Conservation (phyloP, 441 rosid species). For the Mallotus repandus region DNA sequence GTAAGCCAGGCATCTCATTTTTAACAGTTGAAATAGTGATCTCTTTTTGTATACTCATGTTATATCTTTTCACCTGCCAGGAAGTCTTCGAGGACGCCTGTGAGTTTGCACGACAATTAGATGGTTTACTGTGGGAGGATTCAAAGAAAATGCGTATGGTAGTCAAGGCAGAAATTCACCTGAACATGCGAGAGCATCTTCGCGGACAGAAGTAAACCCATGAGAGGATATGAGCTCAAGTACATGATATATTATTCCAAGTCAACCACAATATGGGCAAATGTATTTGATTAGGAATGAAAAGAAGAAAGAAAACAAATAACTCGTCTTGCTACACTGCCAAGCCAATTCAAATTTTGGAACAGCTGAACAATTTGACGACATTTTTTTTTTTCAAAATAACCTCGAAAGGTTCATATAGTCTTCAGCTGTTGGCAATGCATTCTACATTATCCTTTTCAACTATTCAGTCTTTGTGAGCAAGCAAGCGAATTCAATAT, state of each 20-base stretch:
- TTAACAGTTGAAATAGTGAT: neutral
- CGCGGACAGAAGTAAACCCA: constrained; percentile 44
- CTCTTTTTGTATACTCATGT: constrained; percentile 6
- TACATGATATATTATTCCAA: neutral
- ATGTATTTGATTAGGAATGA: neutral
- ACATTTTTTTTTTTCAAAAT: neutral
- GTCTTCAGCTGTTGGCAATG: neutral
- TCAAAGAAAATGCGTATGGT: constrained; percentile 72
- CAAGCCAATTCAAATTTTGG: neutral
- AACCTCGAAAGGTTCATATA: neutral
- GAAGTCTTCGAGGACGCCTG: constrained; percentile 78
- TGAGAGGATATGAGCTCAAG: neutral
- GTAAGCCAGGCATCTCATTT: constrained; percentile 38
- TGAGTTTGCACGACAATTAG: constrained; percentile 64
- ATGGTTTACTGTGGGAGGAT: constrained; percentile 86
- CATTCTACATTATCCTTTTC: neutral
- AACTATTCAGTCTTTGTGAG: neutral
- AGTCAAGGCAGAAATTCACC: constrained; percentile 75
- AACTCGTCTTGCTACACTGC: too few species aligned
- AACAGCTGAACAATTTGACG: neutral
- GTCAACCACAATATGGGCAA: neutral
- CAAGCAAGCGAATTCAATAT: too few species aligned
- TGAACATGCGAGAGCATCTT: constrained; percentile 69
- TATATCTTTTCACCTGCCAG: constrained; percentile 34
- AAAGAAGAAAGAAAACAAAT: too few species aligned